Evolutionary conservation across 1,284 basidiomycete species (phyloP).

Genomic region (Phenoliferia sp.): DNA sequence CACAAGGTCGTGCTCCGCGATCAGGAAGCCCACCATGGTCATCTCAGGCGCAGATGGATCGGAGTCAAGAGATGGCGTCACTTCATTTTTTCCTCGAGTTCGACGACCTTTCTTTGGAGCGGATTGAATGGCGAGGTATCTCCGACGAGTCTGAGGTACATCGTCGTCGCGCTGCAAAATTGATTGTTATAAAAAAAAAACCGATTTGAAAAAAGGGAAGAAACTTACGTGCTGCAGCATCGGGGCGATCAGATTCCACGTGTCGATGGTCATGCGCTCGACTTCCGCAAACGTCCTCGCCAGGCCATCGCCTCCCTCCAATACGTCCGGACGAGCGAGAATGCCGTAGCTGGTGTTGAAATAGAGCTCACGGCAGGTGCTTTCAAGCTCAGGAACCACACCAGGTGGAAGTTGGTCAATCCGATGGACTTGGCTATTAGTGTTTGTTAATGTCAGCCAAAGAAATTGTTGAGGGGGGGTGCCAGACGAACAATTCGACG

Average conservation of each 20-base stretch:
- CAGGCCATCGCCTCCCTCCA: conserved; percentile 17
- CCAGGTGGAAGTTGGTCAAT: background rate
- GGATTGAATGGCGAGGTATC: no score
- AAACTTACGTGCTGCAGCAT: no score
- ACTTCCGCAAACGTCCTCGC: conserved; percentile 10
- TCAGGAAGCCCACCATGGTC: no score
- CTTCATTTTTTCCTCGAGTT: no score
- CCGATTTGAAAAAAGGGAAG: no score
- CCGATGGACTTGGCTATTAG: conserved; percentile 1
- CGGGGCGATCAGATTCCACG: conserved; percentile 12
- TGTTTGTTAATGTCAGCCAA: background rate
- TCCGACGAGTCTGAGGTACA: no score
- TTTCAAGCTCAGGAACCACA: conserved; percentile 1
- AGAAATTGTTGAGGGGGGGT: background rate
- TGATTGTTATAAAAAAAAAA: no score
- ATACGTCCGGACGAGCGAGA: conserved; percentile 16
- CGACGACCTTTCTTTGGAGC: no score
- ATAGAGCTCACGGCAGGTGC: conserved; percentile 11
- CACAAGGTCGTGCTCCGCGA: no score
- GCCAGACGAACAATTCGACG: conserved; percentile 9
- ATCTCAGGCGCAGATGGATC: no score
- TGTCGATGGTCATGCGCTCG: conserved; percentile 10
- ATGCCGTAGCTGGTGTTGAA: conserved; percentile 15
- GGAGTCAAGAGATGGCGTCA: no score
- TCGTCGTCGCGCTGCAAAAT: no score